Base-by-base conservation (phyloP, 805 yeast genomes). In the Cyberlindnera xylosilytica region DNA sequence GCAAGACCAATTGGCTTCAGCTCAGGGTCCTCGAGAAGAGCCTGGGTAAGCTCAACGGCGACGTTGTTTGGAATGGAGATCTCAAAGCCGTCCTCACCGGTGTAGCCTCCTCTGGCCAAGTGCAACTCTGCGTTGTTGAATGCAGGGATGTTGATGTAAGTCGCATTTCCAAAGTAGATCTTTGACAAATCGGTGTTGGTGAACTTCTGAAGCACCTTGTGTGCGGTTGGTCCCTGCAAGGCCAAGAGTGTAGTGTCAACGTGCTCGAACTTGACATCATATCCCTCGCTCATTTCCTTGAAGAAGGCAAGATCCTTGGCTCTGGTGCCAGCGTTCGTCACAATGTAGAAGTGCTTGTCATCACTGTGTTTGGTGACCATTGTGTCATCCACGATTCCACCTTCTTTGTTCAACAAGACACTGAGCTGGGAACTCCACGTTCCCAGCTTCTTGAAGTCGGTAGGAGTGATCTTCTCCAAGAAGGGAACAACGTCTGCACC, bases 1-100 rank as follows among this genome's bases (percentile, higher is more conserved):
- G 98, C 99, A 39, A 93, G 77, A 4, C 99, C 99, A 54, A 89
- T 87, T 29, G 97, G 96, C 61, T 78, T 79, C 36, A 88, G 87
- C 11, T 68, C 61, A 3, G 74, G 74, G 38, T 72, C 69, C 42
- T 58, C 79, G 30, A 74, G 73, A 38, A 88, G 65, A 6, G 75
- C 69, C 45, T 74, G 66, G 34, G 93, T 79, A 52, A 93, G 78
- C 1, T 74, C 78, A 23, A 68, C 61, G 2, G 91, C 82, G 18
- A 72, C 61, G 39, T 71, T 66, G 42, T 76, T 69, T 20, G 87
- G 83, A 46, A 90, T 81, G 8, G 95, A 81, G 45, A 91, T 76
- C 64, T 93, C 99, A 63, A 93, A 91, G 2, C 99, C 99, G 62
- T 93, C 99, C 66, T 93, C 99, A 16, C 99, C 99, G 6, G 99